Percentiles rank a stretch among this genome's conserved stretches.
Evolutionary conservation across 2,329 filamentous ascomycete species (phyloP).

Genomic region (Colletotrichum musicola): DNA sequence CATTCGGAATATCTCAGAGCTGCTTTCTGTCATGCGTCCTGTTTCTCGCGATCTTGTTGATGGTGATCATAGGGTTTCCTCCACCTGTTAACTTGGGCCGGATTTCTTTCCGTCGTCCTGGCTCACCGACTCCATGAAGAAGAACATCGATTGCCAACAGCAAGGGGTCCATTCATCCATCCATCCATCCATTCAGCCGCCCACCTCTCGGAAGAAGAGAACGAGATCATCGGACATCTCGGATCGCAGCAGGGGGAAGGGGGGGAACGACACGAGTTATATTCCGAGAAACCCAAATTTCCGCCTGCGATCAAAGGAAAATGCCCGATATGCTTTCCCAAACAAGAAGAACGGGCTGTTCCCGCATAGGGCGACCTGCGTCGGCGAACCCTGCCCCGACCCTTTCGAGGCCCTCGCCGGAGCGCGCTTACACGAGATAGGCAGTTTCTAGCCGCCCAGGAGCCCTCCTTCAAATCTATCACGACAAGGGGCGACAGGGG

Average conservation of each 20-base stretch:
- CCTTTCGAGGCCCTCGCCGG: not conserved
- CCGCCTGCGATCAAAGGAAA: constrained; percentile 1
- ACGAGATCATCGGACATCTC: too few species aligned
- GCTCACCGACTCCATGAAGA: too few species aligned
- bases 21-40: too few species aligned
- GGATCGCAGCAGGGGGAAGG: not conserved
- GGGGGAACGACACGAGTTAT: not conserved
- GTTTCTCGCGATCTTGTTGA: too few species aligned
- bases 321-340: constrained; percentile 11
- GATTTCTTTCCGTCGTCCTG: too few species aligned
- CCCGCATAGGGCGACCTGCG: not conserved
- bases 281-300: not conserved
- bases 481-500: not conserved
- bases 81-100: too few species aligned
- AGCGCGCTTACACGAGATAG: not conserved
- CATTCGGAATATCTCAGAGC: too few species aligned
- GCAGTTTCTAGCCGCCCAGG: not conserved
- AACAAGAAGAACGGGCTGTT: not conserved
- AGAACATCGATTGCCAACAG: too few species aligned
- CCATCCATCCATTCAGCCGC: too few species aligned
- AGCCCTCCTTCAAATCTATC: not conserved
- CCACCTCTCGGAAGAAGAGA: too few species aligned
- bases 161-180: too few species aligned
- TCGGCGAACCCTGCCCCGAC: not conserved
- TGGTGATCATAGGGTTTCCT: too few species aligned